phyloP scores from a whole-genome alignment of 2,329 filamentous ascomycete species.

The Metarhizium anisopliae region DNA sequence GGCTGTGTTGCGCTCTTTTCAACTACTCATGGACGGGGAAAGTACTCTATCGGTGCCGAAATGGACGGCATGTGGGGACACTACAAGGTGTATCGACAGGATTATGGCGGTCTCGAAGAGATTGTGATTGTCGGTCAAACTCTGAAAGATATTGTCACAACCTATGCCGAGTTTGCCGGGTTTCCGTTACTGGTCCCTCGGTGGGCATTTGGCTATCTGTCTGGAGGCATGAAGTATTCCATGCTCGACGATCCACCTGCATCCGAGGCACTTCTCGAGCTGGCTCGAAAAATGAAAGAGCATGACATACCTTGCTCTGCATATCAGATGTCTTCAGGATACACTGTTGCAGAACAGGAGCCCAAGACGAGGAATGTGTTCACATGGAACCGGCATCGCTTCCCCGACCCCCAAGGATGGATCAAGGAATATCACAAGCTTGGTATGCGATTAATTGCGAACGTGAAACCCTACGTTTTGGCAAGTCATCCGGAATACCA shows the following conservation, averaged over 20 bases:
- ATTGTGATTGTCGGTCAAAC: conserved; percentile 60
- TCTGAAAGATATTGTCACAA: conserved; percentile 54
- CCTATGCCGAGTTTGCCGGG: conserved; percentile 59
- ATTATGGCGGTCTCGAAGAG: conserved; percentile 62
- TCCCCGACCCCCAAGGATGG: conserved; percentile 58
- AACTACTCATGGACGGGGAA: conserved; percentile 53
- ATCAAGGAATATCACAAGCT: conserved; percentile 51
- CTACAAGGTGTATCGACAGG: conserved; percentile 66
- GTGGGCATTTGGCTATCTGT: conserved; percentile 66
- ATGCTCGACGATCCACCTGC: conserved; percentile 41
- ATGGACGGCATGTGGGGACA: conserved; percentile 69
- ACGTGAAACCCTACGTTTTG: conserved; percentile 66
- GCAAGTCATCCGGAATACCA: conserved; percentile 58
- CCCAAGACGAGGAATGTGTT: conserved; percentile 42
- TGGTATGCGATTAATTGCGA: conserved; percentile 60
- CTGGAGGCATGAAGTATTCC: conserved; percentile 50
- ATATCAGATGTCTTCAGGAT: conserved; percentile 65
- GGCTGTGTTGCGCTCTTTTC: conserved; percentile 62
- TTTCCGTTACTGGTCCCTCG: conserved; percentile 59
- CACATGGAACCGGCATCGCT: conserved; percentile 61
- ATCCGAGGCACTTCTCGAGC: conserved; percentile 51
- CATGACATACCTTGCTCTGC: conserved; percentile 62
- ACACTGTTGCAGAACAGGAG: conserved; percentile 56
- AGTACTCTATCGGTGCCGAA: conserved; percentile 59
- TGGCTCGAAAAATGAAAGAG: conserved; percentile 51